Evolutionary conservation across 768 basidiomycete genomes (phyloP), one percentile per base, ranked within the genome.

Genomic region (Serendipita sp.): DNA sequence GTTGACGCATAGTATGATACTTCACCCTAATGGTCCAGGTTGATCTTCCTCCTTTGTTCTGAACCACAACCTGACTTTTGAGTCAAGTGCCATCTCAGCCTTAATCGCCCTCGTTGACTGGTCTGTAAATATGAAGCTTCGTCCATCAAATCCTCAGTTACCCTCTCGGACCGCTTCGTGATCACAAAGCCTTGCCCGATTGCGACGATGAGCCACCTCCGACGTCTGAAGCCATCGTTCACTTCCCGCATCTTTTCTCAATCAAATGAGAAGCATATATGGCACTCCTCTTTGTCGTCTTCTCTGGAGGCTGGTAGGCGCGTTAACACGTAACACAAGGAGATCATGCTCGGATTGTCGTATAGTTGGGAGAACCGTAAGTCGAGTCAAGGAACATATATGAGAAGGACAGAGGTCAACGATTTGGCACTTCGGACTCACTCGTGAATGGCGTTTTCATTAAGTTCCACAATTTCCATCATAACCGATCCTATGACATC

Each of bases 401-500:
- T 70, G 58, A 72, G 56, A 45, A 28, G 66, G 38, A 10, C 18
- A 56, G 16, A 65, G 65, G 28, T 60, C 30, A 65, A 18, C 54
- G 71, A 71, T 16, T 79, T 34, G 93, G 96, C 3, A 99, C 96
- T 2, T 77, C 98, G 62, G 96, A 99, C 76, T 95, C 96, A 15
- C 79, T 98, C 41, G 96, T 96, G 3, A 92, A 97, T 73, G 95
- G 95, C 48, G 92, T 96, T n/a, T 77, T 97, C 67, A 91, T 92
- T 93, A 71, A 69, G 79, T 24, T 24, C 47, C 65, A 68, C 15
- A 11, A 15, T 47, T 24, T 35, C 45, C 28, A 51, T 8, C 24
- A 24, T 24, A 24, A 24, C 24, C 24, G 24, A 24, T 24, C 24
- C 24, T 24, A 24, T 24, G 24, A 56, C 32, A 16, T 28, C 10